phyloP scores from a whole-genome alignment of 805 yeast genomes.

The Barnettozyma wickerhamii region DNA sequence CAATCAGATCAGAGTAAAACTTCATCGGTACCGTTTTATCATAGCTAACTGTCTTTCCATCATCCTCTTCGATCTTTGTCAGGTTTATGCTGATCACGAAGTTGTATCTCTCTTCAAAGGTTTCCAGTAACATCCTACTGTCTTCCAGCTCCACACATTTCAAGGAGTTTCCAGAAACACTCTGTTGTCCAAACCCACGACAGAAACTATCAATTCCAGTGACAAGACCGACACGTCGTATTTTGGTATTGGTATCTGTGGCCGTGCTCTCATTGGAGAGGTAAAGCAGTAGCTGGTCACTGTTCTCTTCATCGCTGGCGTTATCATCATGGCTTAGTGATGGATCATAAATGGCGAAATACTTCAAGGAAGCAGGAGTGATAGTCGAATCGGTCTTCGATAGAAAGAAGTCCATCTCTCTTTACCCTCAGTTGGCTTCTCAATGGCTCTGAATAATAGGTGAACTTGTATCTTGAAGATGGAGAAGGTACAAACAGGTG shows the following conservation, averaged over 20 bases:
- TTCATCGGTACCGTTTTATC: conserved; percentile 22
- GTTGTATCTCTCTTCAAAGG: conserved; percentile 27
- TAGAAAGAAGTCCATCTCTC: conserved; percentile 21
- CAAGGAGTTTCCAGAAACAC: conserved; percentile 1
- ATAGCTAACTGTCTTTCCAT: conserved; percentile 8
- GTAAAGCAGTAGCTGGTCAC: conserved; percentile 31
- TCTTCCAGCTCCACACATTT: conserved; percentile 27
- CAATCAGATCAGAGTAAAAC: conserved; percentile 23
- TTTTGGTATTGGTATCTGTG: conserved; percentile 28
- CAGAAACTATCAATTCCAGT: conserved; percentile 30
- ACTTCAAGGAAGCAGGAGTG: conserved; percentile 19
- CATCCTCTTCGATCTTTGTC: conserved; percentile 18
- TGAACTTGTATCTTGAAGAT: too few relatives aligned
- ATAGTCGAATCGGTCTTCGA: conserved; percentile 12
- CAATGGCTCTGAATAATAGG: too few relatives aligned
- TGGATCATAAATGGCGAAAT: conserved; percentile 38
- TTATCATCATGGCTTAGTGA: conserved; percentile 27
- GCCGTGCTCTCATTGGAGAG: conserved; percentile 19
- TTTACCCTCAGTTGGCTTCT: too few relatives aligned
- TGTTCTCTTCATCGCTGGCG: conserved; percentile 20
- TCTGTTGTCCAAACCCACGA: conserved; percentile 8
- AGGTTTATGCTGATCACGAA: conserved; percentile 22
- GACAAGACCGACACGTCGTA: conserved; percentile 38
- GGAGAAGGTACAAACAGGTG: too few relatives aligned
- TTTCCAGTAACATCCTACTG: conserved; percentile 23